Evolutionary conservation across 1,284 basidiomycete species (phyloP), one percentile per base, ranked within the genome.

Genomic region (Psilocybe mexicana): DNA sequence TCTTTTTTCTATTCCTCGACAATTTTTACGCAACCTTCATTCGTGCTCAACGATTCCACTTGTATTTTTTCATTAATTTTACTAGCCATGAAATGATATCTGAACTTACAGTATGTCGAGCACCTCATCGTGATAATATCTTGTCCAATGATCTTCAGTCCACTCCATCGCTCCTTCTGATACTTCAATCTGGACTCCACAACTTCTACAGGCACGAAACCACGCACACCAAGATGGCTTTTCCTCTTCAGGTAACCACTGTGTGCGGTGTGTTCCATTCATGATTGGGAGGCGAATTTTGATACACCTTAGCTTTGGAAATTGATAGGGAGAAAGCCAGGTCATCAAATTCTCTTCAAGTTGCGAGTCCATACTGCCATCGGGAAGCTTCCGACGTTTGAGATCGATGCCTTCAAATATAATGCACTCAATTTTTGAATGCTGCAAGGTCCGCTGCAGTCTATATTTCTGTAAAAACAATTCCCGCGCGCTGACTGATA

Each of bases 121-220:
- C 50, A 61, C n/a, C 30, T 54, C 49, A 11, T 58, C 50, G 23
- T 23, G 35, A 12, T 35, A 7, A 43, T 53, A 35, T n/a, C 46
- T 50, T 35, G 3, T 57, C 58, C 61, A 64, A 26, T 57, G 18
- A 47, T 64, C 44, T 24, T 43, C 60, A 42, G 59, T 52, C 48
- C 58, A 55, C n/a, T 64, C 60, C 52, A 53, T 51, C 2, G 40
- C 53, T 30, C 63, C 63, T 52, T 58, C 57, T 18, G 61, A 61
- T 28, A 62, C 46, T 43, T 61, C 61, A 36, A 64, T 44, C 4
- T 52, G 55, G 45, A 62, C 40, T 42, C 57, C 57, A 14, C 44
- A 54, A 6, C 43, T 30, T 12, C 55, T 23, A n/a, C 58, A 64
- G 33, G 46, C 26, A 2, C 33, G 46, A 26, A 64, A 42, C 61